Base-by-base conservation (phyloP, 2,329 filamentous ascomycete species). In the Blumeria hordei region DNA sequence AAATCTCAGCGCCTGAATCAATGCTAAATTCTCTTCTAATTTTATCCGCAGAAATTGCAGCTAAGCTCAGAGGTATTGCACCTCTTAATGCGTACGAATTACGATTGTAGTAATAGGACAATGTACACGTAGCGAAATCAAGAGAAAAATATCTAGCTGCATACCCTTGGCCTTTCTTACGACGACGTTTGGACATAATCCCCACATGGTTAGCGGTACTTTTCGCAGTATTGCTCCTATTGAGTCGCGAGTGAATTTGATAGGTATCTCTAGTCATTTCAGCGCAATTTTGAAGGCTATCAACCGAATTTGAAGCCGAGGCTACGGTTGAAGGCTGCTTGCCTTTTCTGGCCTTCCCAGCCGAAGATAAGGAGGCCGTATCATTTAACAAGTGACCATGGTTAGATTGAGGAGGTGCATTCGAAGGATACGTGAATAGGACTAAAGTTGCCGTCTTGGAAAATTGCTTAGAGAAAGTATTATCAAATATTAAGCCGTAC, bases 401-500 rank as follows among this genome's bases (percentile, higher is more conserved):
- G 3, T 80, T 80, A 14, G 80, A 80, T 64, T 86, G 85, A 0
- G 86, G 86, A 36, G 85, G 78, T 6, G 80, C 76, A 61, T 81
- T 83, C 37, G 87, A 88, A 9, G 90, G 88, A 64, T 96, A 95
- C 41, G 88, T 96, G 66, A 96, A 76, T 54, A 98, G 78, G 37
- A 95, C 88, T 64, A 98, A 86, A 7, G 90, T 96, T 18, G 88
- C 88, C 34, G 84, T 94, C 70, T 98, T 98, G 54, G 88, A 92
- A 44, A 85, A 82, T 67, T 83, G 85, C 70, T 95, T 96, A 57
- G 88, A 94, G 67, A 98, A 98, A 33, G 92, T 98, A 65, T 98
- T 98, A 76, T 98, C 92, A 65, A 98, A 94, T 35, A 96, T 87
- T 58, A 98, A 73, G 56, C 88, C 92, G 66, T 94, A 98, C 78